phyloP scores from a whole-genome alignment of 2,329 filamentous ascomycete species.

The Coniochaeta pulveracea region DNA sequence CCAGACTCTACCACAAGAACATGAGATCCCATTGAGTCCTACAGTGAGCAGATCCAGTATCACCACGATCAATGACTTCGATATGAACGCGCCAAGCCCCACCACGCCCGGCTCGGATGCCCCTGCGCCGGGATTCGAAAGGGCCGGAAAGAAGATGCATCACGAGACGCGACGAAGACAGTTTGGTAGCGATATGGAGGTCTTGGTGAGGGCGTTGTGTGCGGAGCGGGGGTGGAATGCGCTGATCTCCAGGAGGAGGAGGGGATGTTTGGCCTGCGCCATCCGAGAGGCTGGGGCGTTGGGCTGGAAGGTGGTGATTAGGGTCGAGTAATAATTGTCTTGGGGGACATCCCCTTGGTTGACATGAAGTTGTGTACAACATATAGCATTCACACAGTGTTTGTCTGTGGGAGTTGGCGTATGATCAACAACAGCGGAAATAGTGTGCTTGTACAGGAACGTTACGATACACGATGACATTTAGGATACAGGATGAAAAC shows the following conservation, averaged over 20 bases:
- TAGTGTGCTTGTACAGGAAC: too few species aligned
- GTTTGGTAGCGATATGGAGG: conserved; percentile 54
- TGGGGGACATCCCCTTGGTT: too few species aligned
- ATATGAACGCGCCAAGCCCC: conserved; percentile 6
- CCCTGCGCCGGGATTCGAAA: conserved; percentile 13
- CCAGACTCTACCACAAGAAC: conserved; percentile 26
- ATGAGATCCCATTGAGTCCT: conserved; percentile 38
- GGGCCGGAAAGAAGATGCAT: conserved; percentile 39
- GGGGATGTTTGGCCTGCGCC: conserved; percentile 63
- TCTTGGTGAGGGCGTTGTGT: conserved; percentile 62
- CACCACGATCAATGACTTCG: conserved; percentile 6
- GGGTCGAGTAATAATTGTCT: conserved; percentile 41
- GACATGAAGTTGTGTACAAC: too few species aligned
- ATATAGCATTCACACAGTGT: too few species aligned
- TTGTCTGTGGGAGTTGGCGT: too few species aligned
- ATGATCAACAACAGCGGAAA: too few species aligned
- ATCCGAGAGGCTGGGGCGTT: conserved; percentile 64
- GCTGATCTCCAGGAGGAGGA: conserved; percentile 52
- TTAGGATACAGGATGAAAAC: too few species aligned
- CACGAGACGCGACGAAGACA: conserved; percentile 44
- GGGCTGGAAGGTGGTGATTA: conserved; percentile 56
- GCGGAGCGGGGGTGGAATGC: conserved; percentile 66
- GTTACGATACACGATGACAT: too few species aligned
- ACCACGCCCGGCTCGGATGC: conserved; percentile 4
- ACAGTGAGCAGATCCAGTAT: conserved; percentile 24